A percentile compares a stretch with the other conserved stretches of the same genome.
Conservation (phyloP, 2,329 filamentous ascomycete genomes). For the Verticillium longisporum region DNA sequence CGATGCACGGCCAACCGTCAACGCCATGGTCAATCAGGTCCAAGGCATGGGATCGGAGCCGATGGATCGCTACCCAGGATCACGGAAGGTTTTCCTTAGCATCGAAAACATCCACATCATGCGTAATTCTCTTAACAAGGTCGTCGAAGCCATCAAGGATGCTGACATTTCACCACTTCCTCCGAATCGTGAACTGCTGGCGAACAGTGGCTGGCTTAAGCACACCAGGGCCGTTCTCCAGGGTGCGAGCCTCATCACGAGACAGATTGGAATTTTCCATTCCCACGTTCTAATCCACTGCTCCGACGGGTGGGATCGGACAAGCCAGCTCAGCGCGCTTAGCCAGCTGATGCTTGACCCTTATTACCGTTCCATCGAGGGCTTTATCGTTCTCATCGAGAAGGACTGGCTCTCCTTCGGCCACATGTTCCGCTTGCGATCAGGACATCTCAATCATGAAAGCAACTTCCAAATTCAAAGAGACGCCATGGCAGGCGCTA, state of each 20-base stretch:
- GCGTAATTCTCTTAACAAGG: conserved; percentile 80
- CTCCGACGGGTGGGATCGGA: conserved; percentile 97
- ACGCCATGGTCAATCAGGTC: conserved; percentile 90
- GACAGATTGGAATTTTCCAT: conserved; percentile 84
- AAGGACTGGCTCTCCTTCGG: conserved; percentile 98
- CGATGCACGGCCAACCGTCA: conserved; percentile 88
- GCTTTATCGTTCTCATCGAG: conserved; percentile 89
- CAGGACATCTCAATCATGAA: conserved; percentile 79
- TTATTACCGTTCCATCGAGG: conserved; percentile 88
- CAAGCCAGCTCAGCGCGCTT: conserved; percentile 85
- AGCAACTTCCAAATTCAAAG: conserved; percentile 91
- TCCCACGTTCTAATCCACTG: conserved; percentile 96
- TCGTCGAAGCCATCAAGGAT: conserved; percentile 86
- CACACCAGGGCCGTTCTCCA: conserved; percentile 82
- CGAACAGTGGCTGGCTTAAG: conserved; percentile 83
- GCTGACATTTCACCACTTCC: conserved; percentile 79
- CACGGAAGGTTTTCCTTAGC: conserved; percentile 83
- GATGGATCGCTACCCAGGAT: conserved; percentile 94
- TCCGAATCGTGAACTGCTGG: conserved; percentile 73
- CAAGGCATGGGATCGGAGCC: conserved; percentile 92
- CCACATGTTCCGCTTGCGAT: conserved; percentile 94
- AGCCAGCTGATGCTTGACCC: conserved; percentile 92
- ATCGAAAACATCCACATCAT: conserved; percentile 99
- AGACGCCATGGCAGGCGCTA: conserved; percentile 62
- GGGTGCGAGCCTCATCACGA: conserved; percentile 75